phyloP scores from a whole-genome alignment of 352 stramenopile species.

The Phytophthora chlamydospora region DNA sequence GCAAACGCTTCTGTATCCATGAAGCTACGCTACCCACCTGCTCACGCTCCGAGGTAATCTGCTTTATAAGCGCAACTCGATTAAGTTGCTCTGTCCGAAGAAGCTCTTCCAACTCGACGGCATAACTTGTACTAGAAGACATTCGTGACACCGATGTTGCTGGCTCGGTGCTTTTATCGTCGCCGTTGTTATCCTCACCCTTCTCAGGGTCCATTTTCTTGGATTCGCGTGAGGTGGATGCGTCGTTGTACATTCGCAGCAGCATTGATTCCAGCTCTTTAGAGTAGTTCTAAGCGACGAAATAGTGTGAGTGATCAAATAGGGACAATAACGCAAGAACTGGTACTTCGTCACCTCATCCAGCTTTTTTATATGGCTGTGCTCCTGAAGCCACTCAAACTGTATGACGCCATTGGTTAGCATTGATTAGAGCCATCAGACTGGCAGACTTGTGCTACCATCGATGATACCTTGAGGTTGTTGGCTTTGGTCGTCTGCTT shows the following conservation, averaged over 20 bases:
- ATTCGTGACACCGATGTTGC: not conserved
- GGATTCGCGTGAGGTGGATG: constrained; percentile 31
- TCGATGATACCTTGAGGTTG: constrained; percentile 53
- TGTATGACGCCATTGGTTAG: constrained; percentile 17
- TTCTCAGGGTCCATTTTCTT: constrained; percentile 16
- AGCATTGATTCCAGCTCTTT: constrained; percentile 74
- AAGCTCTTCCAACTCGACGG: constrained; percentile 55
- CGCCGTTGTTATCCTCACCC: constrained; percentile 14
- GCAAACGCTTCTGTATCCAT: not conserved
- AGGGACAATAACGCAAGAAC: not conserved
- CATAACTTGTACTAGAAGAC: constrained; percentile 29
- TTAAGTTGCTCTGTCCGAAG: constrained; percentile 56
- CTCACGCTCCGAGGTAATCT: constrained; percentile 60
- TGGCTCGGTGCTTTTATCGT: constrained; percentile 13
- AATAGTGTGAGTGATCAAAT: not conserved
- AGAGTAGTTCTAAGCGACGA: constrained; percentile 41
- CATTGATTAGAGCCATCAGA: not conserved
- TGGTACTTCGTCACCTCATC: constrained; percentile 47
- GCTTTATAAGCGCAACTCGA: constrained; percentile 58
- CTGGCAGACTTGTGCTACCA: not conserved
- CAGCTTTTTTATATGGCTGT: constrained; percentile 62
- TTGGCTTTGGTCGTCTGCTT: constrained; percentile 61
- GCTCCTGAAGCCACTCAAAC: constrained; percentile 79
- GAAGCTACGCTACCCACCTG: constrained; percentile 38
- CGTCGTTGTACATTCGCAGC: constrained; percentile 71